Evolutionary conservation across 306 rosid species (phyloP).

Genomic region (Acacia melanoxylon): DNA sequence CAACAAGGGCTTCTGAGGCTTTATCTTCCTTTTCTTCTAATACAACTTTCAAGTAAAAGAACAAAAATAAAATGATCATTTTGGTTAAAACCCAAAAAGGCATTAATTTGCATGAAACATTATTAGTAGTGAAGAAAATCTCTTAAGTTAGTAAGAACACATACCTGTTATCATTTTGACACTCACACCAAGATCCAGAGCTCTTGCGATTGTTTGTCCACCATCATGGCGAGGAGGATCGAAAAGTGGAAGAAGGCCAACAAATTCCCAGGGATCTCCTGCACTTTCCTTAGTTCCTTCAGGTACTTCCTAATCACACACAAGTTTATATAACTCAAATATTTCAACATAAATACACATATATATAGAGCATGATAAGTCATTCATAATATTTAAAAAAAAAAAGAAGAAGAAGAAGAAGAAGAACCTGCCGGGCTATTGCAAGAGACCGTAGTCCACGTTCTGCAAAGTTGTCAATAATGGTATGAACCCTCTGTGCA

Average conservation of each 20-base stretch:
- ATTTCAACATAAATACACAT: neutral
- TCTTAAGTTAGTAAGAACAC: constrained; percentile 5
- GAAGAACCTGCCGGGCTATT: constrained; percentile 58
- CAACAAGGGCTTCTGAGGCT: neutral
- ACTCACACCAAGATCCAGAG: constrained; percentile 75
- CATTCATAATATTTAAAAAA: neutral
- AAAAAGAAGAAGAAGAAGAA: too few species aligned
- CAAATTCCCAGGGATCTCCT: constrained; percentile 83
- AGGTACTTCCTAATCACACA: constrained; percentile 55
- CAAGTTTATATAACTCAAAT: neutral
- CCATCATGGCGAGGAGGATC: constrained; percentile 87
- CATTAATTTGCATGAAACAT: neutral
- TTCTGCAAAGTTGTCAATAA: constrained; percentile 73
- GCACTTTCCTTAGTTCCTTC: constrained; percentile 62
- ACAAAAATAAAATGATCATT: neutral
- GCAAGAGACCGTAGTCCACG: constrained; percentile 75
- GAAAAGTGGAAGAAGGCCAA: constrained; percentile 73
- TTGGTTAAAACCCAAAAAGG: neutral
- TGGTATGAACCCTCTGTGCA: constrained; percentile 50
- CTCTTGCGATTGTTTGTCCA: constrained; percentile 79
- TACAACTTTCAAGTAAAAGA: neutral
- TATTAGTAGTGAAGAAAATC: neutral
- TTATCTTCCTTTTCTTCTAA: neutral
- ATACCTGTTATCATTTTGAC: constrained; percentile 80
- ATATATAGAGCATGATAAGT: neutral